A percentile compares a stretch with the other conserved stretches of the same genome.
Conservation (phyloP, 108 stramenopile genomes). For the Cyclostephanos tholiformis region DNA sequence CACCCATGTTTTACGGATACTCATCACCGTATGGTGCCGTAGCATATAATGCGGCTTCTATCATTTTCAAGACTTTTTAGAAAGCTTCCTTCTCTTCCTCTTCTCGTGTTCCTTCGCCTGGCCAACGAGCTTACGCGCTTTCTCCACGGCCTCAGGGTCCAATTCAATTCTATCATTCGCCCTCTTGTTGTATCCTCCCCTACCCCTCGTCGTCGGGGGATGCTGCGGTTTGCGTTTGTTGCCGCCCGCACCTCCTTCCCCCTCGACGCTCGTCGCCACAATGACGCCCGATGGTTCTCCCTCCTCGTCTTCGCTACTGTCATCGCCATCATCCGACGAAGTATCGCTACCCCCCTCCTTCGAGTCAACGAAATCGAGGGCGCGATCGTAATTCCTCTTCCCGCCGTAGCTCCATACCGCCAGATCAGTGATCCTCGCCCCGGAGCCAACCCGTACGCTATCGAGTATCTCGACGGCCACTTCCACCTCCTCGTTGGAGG, state of each 20-base stretch:
- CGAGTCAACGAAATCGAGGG: neutral
- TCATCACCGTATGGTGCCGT: too few species aligned
- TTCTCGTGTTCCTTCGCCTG: constrained; percentile 76
- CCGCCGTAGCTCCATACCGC: constrained; percentile 63
- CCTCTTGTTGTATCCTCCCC: neutral
- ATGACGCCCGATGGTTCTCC: neutral
- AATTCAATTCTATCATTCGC: constrained; percentile 40
- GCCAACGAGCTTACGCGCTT: constrained; percentile 70
- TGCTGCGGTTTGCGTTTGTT: neutral
- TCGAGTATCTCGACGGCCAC: constrained; percentile 81
- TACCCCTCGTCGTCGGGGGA: constrained; percentile 18
- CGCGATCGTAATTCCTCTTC: neutral
- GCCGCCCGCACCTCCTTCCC: too few species aligned
- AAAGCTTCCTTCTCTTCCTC: constrained; percentile 57
- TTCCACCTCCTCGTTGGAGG: constrained; percentile 50
- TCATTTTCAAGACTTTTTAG: neutral
- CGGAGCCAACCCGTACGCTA: constrained; percentile 77
- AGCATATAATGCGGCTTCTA: too few species aligned
- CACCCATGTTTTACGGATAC: too few species aligned
- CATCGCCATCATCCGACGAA: neutral
- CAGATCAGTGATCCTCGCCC: constrained; percentile 85
- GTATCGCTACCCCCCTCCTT: constrained; percentile 9
- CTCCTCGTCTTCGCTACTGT: constrained; percentile 17
- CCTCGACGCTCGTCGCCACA: neutral
- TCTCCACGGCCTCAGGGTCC: constrained; percentile 62